Percentiles rank a stretch among this genome's conserved stretches.
phyloP scores from a whole-genome alignment of 371 early-diverging fungal genomes.

The Mucor racemosus region DNA sequence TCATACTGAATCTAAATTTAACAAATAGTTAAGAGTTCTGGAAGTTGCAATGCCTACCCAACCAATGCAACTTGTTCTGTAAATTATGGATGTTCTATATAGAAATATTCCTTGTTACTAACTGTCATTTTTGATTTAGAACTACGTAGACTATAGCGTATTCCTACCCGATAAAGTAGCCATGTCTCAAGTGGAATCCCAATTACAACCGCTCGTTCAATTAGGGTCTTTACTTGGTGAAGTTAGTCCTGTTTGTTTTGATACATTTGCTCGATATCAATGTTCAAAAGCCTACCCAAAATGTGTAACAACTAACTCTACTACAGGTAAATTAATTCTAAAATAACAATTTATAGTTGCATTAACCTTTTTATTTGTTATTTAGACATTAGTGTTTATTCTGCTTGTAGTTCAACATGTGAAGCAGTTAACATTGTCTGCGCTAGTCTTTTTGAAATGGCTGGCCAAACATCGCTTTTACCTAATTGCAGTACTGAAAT shows the following conservation, averaged over 20 bases:
- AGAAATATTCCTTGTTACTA: neutral
- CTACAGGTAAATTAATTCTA: slow-evolving; percentile 20
- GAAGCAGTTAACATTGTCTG: slow-evolving; percentile 13
- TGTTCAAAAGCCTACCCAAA: slow-evolving; percentile 33
- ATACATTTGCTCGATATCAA: slow-evolving; percentile 25
- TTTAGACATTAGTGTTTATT: slow-evolving; percentile 13
- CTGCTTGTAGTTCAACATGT: slow-evolving; percentile 27
- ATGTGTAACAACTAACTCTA: slow-evolving; percentile 21
- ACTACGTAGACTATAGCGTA: slow-evolving; percentile 21
- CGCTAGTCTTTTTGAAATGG: slow-evolving; percentile 12
- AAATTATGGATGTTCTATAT: neutral
- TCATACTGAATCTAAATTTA: neutral
- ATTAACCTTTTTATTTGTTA: neutral
- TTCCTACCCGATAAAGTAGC: slow-evolving; percentile 17
- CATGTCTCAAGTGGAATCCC: slow-evolving; percentile 14
- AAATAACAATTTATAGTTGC: neutral
- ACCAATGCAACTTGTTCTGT: slow-evolving; percentile 28
- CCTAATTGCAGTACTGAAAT: slow-evolving; percentile 22
- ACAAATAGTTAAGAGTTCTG: slow-evolving; percentile 9
- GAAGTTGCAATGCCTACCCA: slow-evolving; percentile 26
- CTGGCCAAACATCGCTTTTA: slow-evolving; percentile 5
- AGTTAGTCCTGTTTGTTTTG: slow-evolving; percentile 26
- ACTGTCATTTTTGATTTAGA: slow-evolving; percentile 11
- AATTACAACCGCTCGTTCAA: slow-evolving; percentile 13
- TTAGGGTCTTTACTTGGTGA: slow-evolving; percentile 1